A percentile compares a stretch with the other conserved stretches of the same genome.
Conservation (phyloP, 2,329 filamentous ascomycete genomes). For the Fusarium coffeatum region DNA sequence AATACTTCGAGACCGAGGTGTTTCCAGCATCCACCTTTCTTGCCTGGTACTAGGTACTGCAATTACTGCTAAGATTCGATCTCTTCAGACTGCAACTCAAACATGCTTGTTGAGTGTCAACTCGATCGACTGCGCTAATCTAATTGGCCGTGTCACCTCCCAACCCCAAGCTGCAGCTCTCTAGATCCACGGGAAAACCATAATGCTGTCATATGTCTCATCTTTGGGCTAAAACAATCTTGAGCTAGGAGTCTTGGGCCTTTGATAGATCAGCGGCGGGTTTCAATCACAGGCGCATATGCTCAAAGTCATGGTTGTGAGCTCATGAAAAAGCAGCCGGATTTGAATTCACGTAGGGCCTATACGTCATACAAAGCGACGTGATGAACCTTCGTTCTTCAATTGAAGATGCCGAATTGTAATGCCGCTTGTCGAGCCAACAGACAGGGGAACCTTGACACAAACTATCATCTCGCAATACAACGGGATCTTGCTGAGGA, state of each 20-base stretch:
- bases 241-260: neutral
- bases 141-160: neutral
- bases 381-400: neutral
- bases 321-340: neutral
- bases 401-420: constrained; percentile 6
- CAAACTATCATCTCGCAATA: constrained; percentile 24
- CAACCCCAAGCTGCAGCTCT: neutral
- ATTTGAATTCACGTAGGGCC: neutral
- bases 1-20: neutral
- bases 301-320: neutral
- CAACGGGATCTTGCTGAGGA: constrained; percentile 28
- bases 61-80: constrained; percentile 32
- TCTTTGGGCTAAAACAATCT: neutral
- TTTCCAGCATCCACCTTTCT: constrained; percentile 19
- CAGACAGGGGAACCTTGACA: constrained; percentile 22
- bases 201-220: neutral
- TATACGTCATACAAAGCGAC: neutral
- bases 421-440: constrained; percentile 13
- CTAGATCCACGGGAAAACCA: neutral
- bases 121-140: neutral
- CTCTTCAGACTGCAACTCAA: constrained; percentile 1
- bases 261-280: neutral
- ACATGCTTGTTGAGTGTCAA: neutral
- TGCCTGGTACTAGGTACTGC: constrained; percentile 30
- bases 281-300: neutral